Evolutionary conservation across 441 rosid genomes (phyloP), one percentile per base, ranked within the genome.

Genomic region (Adansonia madagascariensis): DNA sequence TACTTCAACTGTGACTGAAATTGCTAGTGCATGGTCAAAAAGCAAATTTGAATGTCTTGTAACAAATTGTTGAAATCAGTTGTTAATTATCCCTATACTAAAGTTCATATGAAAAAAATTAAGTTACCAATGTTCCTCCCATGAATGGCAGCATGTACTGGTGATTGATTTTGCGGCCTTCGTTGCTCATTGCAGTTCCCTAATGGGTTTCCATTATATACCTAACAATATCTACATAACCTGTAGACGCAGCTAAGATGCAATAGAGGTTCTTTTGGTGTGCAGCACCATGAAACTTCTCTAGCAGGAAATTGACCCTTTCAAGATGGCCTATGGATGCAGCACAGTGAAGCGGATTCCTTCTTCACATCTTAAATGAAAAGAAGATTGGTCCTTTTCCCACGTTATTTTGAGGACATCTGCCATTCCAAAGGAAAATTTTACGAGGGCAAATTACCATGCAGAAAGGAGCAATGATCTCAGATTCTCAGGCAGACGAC

Each of bases 231-330:
- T 72, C 57, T 44, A 1, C 17, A 27, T 43, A 39, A 1, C 78
- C 78, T 6, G 59, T 60, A 9, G 76, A 39, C 0, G 56, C 78
- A 44, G 78, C 82, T 22, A 31, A 79, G 63, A 69, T 47, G 60
- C 8, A 69, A 49, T 0, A 59, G 70, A 39, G 78, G 75, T 69
- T 59, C 50, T n/a, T n/a, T n/a, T n/a, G n/a, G n/a, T n/a, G n/a
- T n/a, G 53, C 49, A 20, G 44, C 14, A 1, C 44, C 11, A 0
- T 0, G 7, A 10, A 14, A 47, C 9, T 12, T 55, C 15, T 68
- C 7, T 14, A 53, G 44, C 17, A 78, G 50, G 47, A 50, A 63
- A 9, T 8, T 6, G 46, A 53, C 57, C 35, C 65, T 76, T 4
- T 63, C 47, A 15, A 78, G 17, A 41, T 62, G 24, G 44, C 72